These are phyloP conservation scores for Aspergillus intermedius DNA, from an alignment of 2,329 filamentous ascomycete species.

Conservation along the genomic window DNA sequence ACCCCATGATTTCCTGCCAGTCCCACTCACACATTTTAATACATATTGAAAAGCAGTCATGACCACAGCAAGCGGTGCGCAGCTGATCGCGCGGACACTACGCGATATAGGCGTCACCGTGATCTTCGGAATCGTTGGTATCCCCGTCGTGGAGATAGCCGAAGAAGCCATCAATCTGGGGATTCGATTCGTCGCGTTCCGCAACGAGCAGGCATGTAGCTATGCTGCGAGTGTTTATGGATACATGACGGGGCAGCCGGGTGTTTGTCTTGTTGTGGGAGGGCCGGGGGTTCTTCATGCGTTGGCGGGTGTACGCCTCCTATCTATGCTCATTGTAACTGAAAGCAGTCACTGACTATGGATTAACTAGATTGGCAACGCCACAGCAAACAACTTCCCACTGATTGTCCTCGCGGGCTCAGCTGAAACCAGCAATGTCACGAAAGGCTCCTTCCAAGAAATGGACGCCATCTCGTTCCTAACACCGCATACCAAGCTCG, in stretches of 20 bases:
- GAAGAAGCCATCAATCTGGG: conserved; percentile 52
- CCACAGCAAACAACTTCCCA: conserved; percentile 50
- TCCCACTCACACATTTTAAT: too few species aligned
- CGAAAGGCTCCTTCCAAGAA: conserved; percentile 53
- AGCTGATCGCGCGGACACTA: conserved; percentile 45
- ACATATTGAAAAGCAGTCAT: conserved; percentile 7
- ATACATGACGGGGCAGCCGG: conserved; percentile 51
- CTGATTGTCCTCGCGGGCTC: conserved; percentile 50
- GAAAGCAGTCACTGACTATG: not conserved
- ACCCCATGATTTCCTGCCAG: not conserved
- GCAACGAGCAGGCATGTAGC: conserved; percentile 54
- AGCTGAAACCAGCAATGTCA: conserved; percentile 46
- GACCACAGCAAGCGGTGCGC: conserved; percentile 32
- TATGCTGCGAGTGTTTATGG: conserved; percentile 56
- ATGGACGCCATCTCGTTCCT: conserved; percentile 50
- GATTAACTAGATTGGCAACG: conserved; percentile 39
- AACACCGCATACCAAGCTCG: conserved; percentile 48
- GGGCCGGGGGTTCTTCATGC: conserved; percentile 54
- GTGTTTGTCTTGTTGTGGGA: conserved; percentile 54
- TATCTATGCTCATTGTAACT: too few species aligned
- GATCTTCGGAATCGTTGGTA: conserved; percentile 50
- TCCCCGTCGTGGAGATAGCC: conserved; percentile 52
- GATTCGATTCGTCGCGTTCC: conserved; percentile 53
- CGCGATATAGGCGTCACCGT: conserved; percentile 45
- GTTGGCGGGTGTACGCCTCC: conserved; percentile 46